Base-by-base conservation (phyloP, 2,329 filamentous ascomycete genomes). In the Dendrostoma leiphaemia region DNA sequence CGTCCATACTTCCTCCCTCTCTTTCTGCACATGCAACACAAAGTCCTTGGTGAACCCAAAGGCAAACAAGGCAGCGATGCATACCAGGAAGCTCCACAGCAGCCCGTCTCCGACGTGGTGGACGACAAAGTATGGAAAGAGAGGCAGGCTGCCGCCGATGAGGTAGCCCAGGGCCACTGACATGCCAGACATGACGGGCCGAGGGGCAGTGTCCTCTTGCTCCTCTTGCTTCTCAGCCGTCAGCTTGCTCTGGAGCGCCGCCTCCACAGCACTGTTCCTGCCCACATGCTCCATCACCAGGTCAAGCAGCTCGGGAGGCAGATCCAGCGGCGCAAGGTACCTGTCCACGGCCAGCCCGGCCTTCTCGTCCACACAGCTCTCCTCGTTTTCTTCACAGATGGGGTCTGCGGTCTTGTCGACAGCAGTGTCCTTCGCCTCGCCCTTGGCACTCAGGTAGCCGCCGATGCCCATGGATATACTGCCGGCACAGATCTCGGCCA, bases 381-480 rank as follows among this genome's bases (percentile, higher is more conserved):
- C 45, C 23, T 47, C 21, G 35, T 76, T 71, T 47, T 69, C 64
- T 41, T 74, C 65, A 3, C 52, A 47, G 4, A n/a, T 32, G 6
- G 24, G 17, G 7, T n/a, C 24, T n/a, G n/a, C n/a, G 5, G 13
- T 34, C 46, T 49, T 40, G 1, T 47, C 48, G 12, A 54, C 44
- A 15, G 29, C 24, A 4, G 31, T 26, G 40, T 7, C n/a, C 19
- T 8, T 26, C 12, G 13, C 41, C 17, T 61, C 69, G 35, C 63
- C 79, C 63, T 65, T 71, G 51, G 84, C 84, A 1, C 85, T 83
- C 1, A 90, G 71, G 62, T 86, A 90, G 12, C 84, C 86, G 17
- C 87, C 85, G 13, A 90, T 77, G 3, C 86, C 87, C 87, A 90
- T 90, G 43, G 83, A 87, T 56, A 90, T 88, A 44, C 84, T 82